Percentiles rank a stretch among this genome's conserved stretches.
These are phyloP conservation scores for Alternaria angustiovoidea DNA, from an alignment of 2,329 filamentous ascomycete species.

Conservation along the genomic window DNA sequence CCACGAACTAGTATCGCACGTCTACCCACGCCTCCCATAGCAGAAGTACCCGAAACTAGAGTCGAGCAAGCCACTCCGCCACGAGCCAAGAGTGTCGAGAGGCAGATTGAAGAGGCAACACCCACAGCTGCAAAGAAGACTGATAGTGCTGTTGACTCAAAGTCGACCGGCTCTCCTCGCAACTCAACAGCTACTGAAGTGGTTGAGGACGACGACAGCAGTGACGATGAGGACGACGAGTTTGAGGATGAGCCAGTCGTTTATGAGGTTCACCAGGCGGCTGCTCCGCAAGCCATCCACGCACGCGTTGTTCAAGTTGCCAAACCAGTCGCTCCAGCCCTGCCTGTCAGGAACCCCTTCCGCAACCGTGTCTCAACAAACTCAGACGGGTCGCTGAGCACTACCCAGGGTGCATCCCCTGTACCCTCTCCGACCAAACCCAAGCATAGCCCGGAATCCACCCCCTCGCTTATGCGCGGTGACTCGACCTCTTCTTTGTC, in stretches of 20 bases:
- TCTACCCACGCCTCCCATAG: conserved; percentile 36
- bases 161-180: conserved; percentile 13
- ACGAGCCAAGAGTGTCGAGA: conserved; percentile 15
- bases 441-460: conserved; percentile 43
- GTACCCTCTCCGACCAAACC: conserved; percentile 33
- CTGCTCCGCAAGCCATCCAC: conserved; percentile 73
- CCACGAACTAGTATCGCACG: conserved; percentile 30
- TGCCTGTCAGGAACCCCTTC: conserved; percentile 79
- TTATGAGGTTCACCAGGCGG: conserved; percentile 71
- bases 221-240: conserved; percentile 58
- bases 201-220: conserved; percentile 53
- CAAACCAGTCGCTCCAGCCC: conserved; percentile 77
- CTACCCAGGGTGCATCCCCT: conserved; percentile 26
- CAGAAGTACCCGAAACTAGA: conserved; percentile 48
- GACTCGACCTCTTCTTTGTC: conserved; percentile 46
- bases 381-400: conserved; percentile 37
- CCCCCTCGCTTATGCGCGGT: conserved; percentile 46
- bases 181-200: conserved; percentile 36
- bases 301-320: conserved; percentile 85
- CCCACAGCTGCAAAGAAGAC: conserved; percentile 7
- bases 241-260: conserved; percentile 71
- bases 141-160: conserved; percentile 1
- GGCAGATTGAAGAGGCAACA: conserved; percentile 14
- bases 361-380: conserved; percentile 51
- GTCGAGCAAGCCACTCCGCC: conserved; percentile 28